Evolutionary conservation across 257 asterid species (phyloP), one percentile per base, ranked within the genome.

Genomic region (Penstemon newberryi): DNA sequence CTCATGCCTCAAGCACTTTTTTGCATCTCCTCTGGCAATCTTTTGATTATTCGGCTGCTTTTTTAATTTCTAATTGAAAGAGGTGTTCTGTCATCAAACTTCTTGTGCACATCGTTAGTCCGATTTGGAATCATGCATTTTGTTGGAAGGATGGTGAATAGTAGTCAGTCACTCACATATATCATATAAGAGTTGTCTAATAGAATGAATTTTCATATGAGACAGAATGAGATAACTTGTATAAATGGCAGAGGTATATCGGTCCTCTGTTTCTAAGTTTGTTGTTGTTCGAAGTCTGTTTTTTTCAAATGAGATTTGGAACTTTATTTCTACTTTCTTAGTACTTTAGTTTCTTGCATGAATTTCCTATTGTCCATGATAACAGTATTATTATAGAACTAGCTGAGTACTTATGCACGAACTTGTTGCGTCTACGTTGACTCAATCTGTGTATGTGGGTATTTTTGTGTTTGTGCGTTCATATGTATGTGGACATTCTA

Each of bases 271-370:
- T 41, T 53, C 19, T 54, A 52, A 53, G 52, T 53, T 4, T 54
- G 52, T 9, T 52, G 33, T 39, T 25, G 33, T 40, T 18, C 7
- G 11, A 10, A 42, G 18, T 8, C 38, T 36, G 6, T n/a, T 38
- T 4, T 51, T 52, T 37, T 40, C 10, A 6, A 51, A 6, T 67
- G 54, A 67, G 55, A 4, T 41, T 15, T 43, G 64, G 38, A 67
- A 38, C 56, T 43, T 7, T 42, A n/a, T 55, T 65, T 57, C 43
- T n/a, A 25, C 7, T 47, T 57, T 63, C 1, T 40, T 69, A 40
- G 62, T 63, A 75, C 68, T 63, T 56, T 12, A 56, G 57, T 15
- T 40, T n/a, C 44, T 37, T 37, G 53, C 59, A 45, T 56, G 69
- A 51, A 43, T 51, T 73, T 45, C 37, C 33, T 25, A 25, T 25